A percentile compares a stretch with the other conserved stretches of the same genome.
Evolutionary conservation across 2,329 filamentous ascomycete genomes (phyloP).

Genomic region (Eutypella sp.): DNA sequence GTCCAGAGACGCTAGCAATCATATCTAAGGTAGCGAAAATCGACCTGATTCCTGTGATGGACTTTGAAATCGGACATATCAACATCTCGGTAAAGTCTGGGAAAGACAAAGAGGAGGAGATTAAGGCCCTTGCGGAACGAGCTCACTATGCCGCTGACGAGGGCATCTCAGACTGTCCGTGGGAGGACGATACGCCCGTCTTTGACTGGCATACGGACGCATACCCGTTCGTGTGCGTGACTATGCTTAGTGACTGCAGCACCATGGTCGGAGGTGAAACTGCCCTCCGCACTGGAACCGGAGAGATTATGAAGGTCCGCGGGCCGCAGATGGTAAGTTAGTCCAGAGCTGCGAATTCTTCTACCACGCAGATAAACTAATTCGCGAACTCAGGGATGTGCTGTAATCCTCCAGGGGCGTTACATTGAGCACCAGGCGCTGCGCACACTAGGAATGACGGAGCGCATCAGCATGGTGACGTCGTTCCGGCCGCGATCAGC

Average conservation of each 20-base stretch:
- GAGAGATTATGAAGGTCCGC: conserved; percentile 52
- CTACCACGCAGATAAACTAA: no score
- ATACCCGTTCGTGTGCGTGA: conserved; percentile 66
- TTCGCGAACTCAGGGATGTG: conserved; percentile 45
- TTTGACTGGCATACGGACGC: conserved; percentile 62
- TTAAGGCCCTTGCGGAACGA: conserved; percentile 32
- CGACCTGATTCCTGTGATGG: conserved; percentile 48
- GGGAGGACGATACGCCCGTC: conserved; percentile 47
- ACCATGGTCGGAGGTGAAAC: conserved; percentile 63
- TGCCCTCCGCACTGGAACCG: conserved; percentile 48
- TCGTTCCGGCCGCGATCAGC: conserved; percentile 57
- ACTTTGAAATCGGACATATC: conserved; percentile 52
- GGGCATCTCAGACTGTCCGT: conserved; percentile 25
- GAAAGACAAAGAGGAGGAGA: conserved; percentile 37
- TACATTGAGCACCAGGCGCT: conserved; percentile 63
- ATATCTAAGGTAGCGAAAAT: conserved; percentile 50
- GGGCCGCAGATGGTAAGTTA: conserved; percentile 54
- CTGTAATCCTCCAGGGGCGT: conserved; percentile 61
- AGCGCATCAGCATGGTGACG: conserved; percentile 63
- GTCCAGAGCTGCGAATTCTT: no score
- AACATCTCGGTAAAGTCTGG: conserved; percentile 49
- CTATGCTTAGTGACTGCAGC: conserved; percentile 60
- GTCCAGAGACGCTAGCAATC: conserved; percentile 37
- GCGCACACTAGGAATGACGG: conserved; percentile 50
- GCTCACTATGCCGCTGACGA: conserved; percentile 22